Percentiles rank a stretch among this genome's conserved stretches.
Conservation (phyloP, 495 filamentous ascomycete genomes). For the Aspergillus carlsbadensis region DNA sequence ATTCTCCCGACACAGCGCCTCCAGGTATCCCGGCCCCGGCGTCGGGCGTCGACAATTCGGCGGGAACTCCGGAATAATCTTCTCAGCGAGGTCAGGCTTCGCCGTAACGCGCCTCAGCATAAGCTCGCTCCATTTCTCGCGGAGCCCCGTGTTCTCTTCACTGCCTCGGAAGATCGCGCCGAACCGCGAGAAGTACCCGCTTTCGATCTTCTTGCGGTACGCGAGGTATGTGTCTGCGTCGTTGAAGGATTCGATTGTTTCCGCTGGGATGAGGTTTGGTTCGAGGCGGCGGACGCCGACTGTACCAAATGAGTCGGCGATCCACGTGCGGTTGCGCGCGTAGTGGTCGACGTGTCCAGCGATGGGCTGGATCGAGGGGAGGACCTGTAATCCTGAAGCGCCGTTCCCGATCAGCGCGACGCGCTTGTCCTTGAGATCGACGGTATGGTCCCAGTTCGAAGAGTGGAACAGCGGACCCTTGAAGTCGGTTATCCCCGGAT, state of each 20-base stretch:
- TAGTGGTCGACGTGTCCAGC: constrained; percentile 62
- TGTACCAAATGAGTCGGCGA: constrained; percentile 56
- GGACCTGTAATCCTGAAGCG: constrained; percentile 55
- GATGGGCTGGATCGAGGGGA: constrained; percentile 57
- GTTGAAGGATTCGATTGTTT: constrained; percentile 48
- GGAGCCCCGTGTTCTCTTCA: constrained; percentile 45
- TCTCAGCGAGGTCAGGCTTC: constrained; percentile 53
- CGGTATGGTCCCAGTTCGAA: constrained; percentile 51
- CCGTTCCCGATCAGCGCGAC: constrained; percentile 65
- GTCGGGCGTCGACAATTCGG: constrained; percentile 70
- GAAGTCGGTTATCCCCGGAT: constrained; percentile 48
- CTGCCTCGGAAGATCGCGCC: constrained; percentile 54
- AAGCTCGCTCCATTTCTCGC: constrained; percentile 50
- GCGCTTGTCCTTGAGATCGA: constrained; percentile 49
- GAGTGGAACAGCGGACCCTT: constrained; percentile 52
- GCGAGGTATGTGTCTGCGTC: constrained; percentile 48
- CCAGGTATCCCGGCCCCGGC: constrained; percentile 70
- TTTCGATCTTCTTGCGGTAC: constrained; percentile 52
- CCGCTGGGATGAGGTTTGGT: constrained; percentile 49
- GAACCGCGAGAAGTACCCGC: constrained; percentile 58
- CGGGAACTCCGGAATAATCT: constrained; percentile 62
- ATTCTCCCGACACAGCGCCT: constrained; percentile 63
- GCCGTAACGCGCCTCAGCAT: constrained; percentile 51
- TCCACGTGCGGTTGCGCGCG: constrained; percentile 66
- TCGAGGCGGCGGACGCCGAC: constrained; percentile 42